Base-by-base conservation (phyloP, 805 yeast genomes). In the Ogataea pini region DNA sequence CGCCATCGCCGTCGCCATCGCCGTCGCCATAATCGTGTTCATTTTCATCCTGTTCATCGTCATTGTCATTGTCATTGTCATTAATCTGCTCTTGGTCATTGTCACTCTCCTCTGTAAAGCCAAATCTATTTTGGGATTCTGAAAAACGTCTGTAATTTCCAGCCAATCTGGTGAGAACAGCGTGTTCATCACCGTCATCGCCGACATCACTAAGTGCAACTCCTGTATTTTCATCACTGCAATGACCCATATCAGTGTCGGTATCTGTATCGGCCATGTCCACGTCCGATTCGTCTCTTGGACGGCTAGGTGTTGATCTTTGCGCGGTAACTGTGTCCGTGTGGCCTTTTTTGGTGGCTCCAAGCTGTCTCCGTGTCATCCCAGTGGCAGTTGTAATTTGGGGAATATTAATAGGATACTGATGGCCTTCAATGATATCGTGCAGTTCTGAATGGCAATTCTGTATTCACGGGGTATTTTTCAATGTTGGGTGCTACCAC, bases 141-240 rank as follows among this genome's bases (percentile, higher is more conserved):
- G 71, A 67, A 49, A 60, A 62, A 13, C 72, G 54, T 51, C 71
- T 58, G 49, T 67, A 66, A 37, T 73, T 74, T 13, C 70, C 73
- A 5, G 78, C 71, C 28, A 77, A 58, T 36, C 79, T 57, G 3
- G 58, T 50, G 20, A 77, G 56, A 3, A 72, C 64, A 2, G 59
- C 55, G 7, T 54, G 54, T 7, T 47, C 56, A 4, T 51, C 57
- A 48, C 50, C 63, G 17, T 34, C 37, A 2, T 36, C 63, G 17
- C 19, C 37, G 6, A 19, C 65, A 24, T 59, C 67, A 10, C 57
- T 60, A 39, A 61, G 56, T 13, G 53, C 60, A n/a, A 47, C 47
- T 7, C 46, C 51, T 19, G 50, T 59, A 3, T 48, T 40, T 37
- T 25, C 20, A 18, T 45, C 48, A 12, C 43, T 25, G 17, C 44